Conservation (phyloP, 2,329 filamentous ascomycete species). For the Hypoxylon sp. region DNA sequence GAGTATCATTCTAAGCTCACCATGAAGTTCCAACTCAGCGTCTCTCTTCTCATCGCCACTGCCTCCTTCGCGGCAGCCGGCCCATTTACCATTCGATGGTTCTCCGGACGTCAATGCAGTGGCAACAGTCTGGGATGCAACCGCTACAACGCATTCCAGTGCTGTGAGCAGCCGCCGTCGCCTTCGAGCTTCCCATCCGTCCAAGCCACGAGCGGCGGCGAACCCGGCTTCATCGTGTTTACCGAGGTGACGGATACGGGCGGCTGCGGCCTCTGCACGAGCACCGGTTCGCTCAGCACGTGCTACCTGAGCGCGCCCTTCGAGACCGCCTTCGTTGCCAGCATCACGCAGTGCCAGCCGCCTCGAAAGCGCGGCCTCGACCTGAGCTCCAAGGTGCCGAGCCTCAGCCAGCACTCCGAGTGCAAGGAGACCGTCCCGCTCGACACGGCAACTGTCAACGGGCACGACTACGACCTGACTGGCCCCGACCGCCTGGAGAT, state of each 20-base stretch:
- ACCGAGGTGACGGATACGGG: not conserved
- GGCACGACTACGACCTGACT: constrained; percentile 1
- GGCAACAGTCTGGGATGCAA: not conserved
- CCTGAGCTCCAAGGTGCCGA: not conserved
- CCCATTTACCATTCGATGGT: constrained; percentile 2
- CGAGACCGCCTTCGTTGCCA: not conserved
- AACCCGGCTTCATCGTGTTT: not conserved
- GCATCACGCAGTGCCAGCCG: constrained; percentile 3
- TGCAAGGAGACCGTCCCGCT: constrained; percentile 1
- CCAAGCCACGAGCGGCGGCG: not conserved
- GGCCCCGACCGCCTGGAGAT: not conserved
- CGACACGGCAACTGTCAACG: constrained; percentile 2
- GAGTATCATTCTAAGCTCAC: not conserved
- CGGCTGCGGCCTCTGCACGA: not conserved
- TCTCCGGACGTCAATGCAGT: not conserved
- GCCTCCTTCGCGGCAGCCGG: not conserved
- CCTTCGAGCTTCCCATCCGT: not conserved
- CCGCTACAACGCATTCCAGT: not conserved
- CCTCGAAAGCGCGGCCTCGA: constrained; percentile 1
- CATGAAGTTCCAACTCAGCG: constrained; percentile 3
- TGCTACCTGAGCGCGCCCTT: constrained; percentile 3
- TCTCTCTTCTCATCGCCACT: not conserved
- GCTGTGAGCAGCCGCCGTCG: constrained; percentile 1
- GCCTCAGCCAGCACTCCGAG: not conserved
- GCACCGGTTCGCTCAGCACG: not conserved